Conservation (phyloP, 2,329 filamentous ascomycete genomes). For the Colletotrichum higginsianum region DNA sequence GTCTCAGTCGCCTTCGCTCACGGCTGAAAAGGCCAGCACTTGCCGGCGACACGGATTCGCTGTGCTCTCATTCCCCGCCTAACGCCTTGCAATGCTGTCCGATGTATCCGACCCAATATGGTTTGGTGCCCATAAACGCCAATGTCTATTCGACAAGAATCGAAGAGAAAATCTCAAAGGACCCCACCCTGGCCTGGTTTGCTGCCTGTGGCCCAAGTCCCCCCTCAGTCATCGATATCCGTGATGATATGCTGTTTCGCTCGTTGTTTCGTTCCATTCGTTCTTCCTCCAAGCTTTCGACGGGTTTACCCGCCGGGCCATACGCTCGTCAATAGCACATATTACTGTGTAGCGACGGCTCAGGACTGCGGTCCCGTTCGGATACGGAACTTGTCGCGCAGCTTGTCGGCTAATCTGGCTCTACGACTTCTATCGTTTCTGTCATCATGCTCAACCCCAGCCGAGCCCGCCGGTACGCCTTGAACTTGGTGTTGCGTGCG, state of each 20-base stretch:
- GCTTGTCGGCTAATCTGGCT: constrained; percentile 62
- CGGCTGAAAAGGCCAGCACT: constrained; percentile 11
- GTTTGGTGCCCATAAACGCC: constrained; percentile 29
- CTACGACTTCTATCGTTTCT: constrained; percentile 57
- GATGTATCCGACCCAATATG: constrained; percentile 11
- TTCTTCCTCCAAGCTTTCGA: background rate
- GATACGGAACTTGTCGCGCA: constrained; percentile 69
- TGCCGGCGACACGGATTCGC: constrained; percentile 15
- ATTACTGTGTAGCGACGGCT: background rate
- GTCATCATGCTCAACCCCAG: constrained; percentile 49
- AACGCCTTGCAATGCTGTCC: constrained; percentile 44
- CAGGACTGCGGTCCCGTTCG: constrained; percentile 60
- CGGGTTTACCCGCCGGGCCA: too few species aligned
- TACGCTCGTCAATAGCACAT: background rate
- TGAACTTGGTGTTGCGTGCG: constrained; percentile 56
- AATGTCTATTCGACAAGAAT: constrained; percentile 18
- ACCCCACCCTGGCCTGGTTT: constrained; percentile 14
- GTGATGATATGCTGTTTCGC: constrained; percentile 8
- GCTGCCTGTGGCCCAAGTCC: background rate
- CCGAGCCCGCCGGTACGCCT: background rate
- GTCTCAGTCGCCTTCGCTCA: background rate
- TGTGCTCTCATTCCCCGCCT: constrained; percentile 15
- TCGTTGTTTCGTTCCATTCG: constrained; percentile 13
- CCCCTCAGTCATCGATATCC: constrained; percentile 8
- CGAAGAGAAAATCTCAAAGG: constrained; percentile 4